These are phyloP conservation scores for Schizophyllum commune DNA, from an alignment of 1,284 basidiomycete genomes.

Conservation along the genomic window DNA sequence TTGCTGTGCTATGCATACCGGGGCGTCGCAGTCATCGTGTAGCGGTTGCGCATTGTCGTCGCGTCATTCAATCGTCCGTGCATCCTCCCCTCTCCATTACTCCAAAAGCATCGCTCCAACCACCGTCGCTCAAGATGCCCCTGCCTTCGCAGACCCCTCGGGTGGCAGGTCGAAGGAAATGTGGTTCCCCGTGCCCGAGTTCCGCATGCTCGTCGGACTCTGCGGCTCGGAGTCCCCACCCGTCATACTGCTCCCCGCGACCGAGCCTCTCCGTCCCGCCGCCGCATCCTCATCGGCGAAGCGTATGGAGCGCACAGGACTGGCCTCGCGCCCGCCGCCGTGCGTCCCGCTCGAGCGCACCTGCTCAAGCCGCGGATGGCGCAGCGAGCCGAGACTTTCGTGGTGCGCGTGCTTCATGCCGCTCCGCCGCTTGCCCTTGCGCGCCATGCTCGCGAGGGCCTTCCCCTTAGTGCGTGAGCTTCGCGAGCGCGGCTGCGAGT, in stretches of 20 bases:
- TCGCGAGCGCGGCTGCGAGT: background rate
- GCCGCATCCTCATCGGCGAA: constrained; percentile 31
- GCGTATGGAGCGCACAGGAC: constrained; percentile 42
- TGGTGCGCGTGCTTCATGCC: constrained; percentile 7
- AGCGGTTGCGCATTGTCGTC: too few relatives aligned
- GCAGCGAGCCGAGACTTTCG: constrained; percentile 9
- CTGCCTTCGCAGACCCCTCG: background rate
- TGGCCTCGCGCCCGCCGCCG: constrained; percentile 28
- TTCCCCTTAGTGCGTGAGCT: constrained; percentile 6
- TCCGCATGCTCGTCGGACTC: background rate
- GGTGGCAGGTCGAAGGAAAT: background rate
- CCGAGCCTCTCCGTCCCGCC: constrained; percentile 13
- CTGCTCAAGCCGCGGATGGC: background rate
- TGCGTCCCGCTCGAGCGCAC: background rate
- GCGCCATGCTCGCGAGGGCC: constrained; percentile 8
- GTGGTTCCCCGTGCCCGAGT: background rate
- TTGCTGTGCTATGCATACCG: too few relatives aligned
- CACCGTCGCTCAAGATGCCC: too few relatives aligned
- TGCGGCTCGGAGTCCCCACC: background rate
- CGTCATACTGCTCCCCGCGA: background rate
- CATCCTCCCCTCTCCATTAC: too few relatives aligned
- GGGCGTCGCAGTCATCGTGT: too few relatives aligned
- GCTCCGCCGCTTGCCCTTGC: constrained; percentile 8
- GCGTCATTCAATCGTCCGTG: too few relatives aligned
- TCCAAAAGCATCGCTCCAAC: too few relatives aligned